These are phyloP conservation scores for Pestalotiopsis sp. DNA, from an alignment of 2,329 filamentous ascomycete genomes.

Conservation along the genomic window DNA sequence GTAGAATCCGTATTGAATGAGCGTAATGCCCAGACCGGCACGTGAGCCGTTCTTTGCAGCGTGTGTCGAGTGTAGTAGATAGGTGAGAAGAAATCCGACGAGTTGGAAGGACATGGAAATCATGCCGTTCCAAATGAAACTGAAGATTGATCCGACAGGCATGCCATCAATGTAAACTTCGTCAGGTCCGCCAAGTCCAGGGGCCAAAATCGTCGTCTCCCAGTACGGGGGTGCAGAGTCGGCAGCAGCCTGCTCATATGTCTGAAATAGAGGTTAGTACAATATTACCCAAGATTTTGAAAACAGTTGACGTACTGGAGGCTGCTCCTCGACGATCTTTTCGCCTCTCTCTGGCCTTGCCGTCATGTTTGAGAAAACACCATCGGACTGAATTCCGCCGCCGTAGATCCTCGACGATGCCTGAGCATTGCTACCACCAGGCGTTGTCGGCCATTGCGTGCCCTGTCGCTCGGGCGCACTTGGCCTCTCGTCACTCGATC, in stretches of 20 bases:
- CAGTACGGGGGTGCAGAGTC: conserved; percentile 97
- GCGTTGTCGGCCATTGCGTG: conserved; percentile 26
- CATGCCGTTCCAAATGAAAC: conserved; percentile 90
- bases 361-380: conserved; percentile 93
- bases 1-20: conserved; percentile 96
- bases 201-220: conserved; percentile 97
- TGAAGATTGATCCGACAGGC: conserved; percentile 85
- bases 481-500: conserved; percentile 20
- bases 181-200: conserved; percentile 84
- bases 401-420: conserved; percentile 63
- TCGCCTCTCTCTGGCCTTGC: conserved; percentile 86
- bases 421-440: conserved; percentile 32
- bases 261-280: conserved; percentile 57
- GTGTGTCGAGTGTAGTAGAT: conserved; percentile 96
- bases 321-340: conserved; percentile 79
- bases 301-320: conserved; percentile 71
- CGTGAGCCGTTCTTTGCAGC: conserved; percentile 97
- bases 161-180: conserved; percentile 98
- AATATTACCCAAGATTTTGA: neutral
- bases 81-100: conserved; percentile 95
- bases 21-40: conserved; percentile 89
- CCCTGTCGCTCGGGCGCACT: conserved; percentile 19
- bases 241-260: conserved; percentile 96
- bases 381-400: conserved; percentile 80
- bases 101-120: conserved; percentile 98